Conservation (phyloP, 306 rosid species). For the Astragalus membranaceus region DNA sequence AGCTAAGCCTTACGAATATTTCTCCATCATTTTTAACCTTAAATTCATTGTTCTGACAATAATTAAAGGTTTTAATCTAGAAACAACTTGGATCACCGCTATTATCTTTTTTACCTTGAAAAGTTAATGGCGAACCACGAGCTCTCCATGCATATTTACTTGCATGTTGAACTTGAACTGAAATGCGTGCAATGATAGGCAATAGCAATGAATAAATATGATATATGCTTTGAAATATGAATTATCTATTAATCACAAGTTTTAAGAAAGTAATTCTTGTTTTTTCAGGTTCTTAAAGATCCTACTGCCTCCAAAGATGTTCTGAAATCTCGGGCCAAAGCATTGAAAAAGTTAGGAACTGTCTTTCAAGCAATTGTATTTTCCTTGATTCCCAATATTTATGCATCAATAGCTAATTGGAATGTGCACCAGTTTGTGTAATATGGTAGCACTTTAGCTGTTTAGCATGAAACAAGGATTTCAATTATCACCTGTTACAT, state of each 20-base stretch:
- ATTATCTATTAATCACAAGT: not conserved
- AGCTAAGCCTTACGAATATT: too few relatives aligned
- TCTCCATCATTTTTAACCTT: too few relatives aligned
- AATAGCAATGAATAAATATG: not conserved
- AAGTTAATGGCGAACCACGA: too few relatives aligned
- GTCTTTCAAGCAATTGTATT: constrained; percentile 73
- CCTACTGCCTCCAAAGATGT: constrained; percentile 64
- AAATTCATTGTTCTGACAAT: too few relatives aligned
- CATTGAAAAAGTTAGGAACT: constrained; percentile 68
- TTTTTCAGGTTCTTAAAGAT: constrained; percentile 72
- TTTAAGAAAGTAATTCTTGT: constrained; percentile 12
- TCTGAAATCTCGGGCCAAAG: constrained; percentile 58
- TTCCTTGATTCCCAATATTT: constrained; percentile 6
- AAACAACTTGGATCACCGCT: too few relatives aligned
- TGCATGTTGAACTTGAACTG: too few relatives aligned
- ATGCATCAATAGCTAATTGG: not conserved
- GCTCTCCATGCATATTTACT: too few relatives aligned
- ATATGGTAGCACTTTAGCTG: too few relatives aligned
- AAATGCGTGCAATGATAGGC: too few relatives aligned
- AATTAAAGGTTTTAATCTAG: too few relatives aligned
- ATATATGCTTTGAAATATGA: not conserved
- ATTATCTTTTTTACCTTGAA: too few relatives aligned
- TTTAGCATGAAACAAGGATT: not conserved
- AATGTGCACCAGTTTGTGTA: not conserved
- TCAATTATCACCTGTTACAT: not conserved